phyloP scores from a whole-genome alignment of 768 basidiomycete genomes.

The Xerocomellus intermedius region DNA sequence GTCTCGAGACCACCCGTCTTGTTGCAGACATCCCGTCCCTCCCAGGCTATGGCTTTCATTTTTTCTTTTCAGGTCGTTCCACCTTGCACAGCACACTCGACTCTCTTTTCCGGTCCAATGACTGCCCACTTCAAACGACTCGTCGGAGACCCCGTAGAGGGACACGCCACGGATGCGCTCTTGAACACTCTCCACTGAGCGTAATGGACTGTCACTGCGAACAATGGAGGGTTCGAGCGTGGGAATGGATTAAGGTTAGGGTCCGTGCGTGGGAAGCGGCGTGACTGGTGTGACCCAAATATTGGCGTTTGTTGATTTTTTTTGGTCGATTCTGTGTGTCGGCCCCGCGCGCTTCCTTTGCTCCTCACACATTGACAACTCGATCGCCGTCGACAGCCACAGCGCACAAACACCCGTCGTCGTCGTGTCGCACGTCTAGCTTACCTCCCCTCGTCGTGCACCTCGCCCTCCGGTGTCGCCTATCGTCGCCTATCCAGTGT shows the following conservation, averaged over 20 bases:
- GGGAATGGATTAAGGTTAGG: constrained; percentile 38
- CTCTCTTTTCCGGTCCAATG: background rate
- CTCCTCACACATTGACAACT: constrained; percentile 44
- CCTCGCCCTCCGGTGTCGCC: constrained; percentile 21
- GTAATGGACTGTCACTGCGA: background rate
- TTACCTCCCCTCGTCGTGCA: constrained; percentile 17
- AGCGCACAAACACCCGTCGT: constrained; percentile 41
- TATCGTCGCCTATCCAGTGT: constrained; percentile 23
- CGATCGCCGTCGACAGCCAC: constrained; percentile 49
- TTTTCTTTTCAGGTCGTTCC: background rate
- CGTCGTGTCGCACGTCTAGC: constrained; percentile 38
- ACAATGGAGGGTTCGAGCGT: constrained; percentile 31
- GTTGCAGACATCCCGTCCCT: constrained; percentile 1
- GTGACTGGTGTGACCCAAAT: constrained; percentile 37
- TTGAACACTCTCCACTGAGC: background rate
- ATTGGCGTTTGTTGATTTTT: constrained; percentile 42
- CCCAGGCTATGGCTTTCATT: background rate
- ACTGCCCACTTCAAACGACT: background rate
- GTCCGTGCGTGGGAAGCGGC: constrained; percentile 43
- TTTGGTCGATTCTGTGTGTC: constrained; percentile 40
- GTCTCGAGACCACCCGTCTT: constrained; percentile 26
- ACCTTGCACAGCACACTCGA: background rate
- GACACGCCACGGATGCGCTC: background rate
- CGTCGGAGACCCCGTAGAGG: background rate
- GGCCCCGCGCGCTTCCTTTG: constrained; percentile 46